These are phyloP conservation scores for Eucalyptus sp. DNA, from an alignment of 345 rosid species.

Conservation along the genomic window DNA sequence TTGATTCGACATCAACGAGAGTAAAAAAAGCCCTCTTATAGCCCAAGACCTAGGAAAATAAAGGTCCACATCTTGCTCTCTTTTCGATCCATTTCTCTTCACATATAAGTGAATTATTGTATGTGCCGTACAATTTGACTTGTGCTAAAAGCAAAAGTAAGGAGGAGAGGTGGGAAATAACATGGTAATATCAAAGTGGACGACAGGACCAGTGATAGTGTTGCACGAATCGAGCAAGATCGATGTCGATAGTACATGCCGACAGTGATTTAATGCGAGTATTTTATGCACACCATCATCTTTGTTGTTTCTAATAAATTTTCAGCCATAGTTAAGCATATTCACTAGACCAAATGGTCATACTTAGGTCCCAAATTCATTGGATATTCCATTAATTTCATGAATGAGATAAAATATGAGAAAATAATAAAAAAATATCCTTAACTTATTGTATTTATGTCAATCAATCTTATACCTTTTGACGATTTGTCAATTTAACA, in stretches of 20 bases:
- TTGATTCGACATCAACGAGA: constrained; percentile 18
- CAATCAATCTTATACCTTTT: not conserved
- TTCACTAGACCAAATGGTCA: not conserved
- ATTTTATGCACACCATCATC: not conserved
- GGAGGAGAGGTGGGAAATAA: not conserved
- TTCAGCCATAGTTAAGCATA: not conserved
- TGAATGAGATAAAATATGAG: not conserved
- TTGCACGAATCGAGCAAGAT: not conserved
- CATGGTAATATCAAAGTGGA: not conserved
- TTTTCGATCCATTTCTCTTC: not conserved
- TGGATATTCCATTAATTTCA: not conserved
- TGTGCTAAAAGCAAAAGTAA: not conserved
- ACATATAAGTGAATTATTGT: not conserved
- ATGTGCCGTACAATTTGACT: not conserved
- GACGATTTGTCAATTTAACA: not conserved
- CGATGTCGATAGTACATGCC: not conserved
- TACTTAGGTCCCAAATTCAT: not conserved
- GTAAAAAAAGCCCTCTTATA: not conserved
- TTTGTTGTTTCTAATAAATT: not conserved
- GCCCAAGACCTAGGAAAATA: not conserved
- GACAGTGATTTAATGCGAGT: not conserved
- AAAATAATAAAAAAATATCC: not conserved
- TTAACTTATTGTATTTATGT: not conserved
- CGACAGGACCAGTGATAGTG: not conserved
- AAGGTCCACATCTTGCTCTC: not conserved